Evolutionary conservation across 306 rosid genomes (phyloP).

Genomic region (Pyrus communis): DNA sequence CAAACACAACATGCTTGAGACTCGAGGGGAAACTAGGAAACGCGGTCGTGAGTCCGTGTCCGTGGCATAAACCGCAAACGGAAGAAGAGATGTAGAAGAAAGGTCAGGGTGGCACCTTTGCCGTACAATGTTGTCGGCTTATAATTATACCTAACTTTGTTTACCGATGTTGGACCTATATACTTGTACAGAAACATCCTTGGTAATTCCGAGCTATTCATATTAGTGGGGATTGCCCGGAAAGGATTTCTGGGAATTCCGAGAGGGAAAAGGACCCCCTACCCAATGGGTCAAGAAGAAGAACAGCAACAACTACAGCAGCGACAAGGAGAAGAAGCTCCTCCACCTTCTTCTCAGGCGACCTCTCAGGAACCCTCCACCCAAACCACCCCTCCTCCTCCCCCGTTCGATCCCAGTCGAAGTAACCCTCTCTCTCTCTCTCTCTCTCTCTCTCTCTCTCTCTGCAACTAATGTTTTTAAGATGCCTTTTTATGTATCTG

Average conservation of each 20-base stretch:
- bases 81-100: not conserved
- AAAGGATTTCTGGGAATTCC: not conserved
- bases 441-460: no score
- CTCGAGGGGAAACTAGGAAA: not conserved
- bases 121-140: not conserved
- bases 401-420: conserved; percentile 59
- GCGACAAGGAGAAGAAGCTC: conserved; percentile 11
- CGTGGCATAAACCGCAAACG: not conserved
- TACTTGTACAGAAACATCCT: not conserved
- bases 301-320: not conserved
- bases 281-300: not conserved
- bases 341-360: conserved; percentile 18
- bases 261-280: not conserved
- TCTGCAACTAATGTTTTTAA: not conserved
- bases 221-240: not conserved
- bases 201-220: not conserved
- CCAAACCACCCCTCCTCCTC: conserved; percentile 13
- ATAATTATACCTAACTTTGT: not conserved
- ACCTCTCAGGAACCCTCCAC: conserved; percentile 2
- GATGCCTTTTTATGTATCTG: not conserved
- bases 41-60: not conserved
- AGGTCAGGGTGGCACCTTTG: not conserved
- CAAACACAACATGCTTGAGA: not conserved
- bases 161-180: not conserved
- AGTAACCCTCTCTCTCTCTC: conserved; percentile 17